Conservation (phyloP, 2,329 filamentous ascomycete genomes). For the Trichoderma sp. region DNA sequence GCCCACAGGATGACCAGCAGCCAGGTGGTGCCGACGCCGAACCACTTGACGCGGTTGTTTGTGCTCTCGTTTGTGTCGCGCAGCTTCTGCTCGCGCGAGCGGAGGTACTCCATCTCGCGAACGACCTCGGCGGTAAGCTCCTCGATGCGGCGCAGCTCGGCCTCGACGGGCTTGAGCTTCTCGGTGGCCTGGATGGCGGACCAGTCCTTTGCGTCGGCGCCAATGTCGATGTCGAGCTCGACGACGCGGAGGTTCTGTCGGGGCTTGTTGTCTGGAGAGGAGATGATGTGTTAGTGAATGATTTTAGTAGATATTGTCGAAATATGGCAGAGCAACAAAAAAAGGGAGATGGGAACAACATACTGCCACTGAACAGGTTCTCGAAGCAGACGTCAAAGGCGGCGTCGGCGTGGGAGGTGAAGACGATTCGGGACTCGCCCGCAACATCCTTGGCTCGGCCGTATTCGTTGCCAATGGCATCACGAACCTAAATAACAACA, state of each 20-base stretch:
- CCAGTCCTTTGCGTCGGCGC: conserved; percentile 98
- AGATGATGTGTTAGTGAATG: background rate
- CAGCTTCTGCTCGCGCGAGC: conserved; percentile 87
- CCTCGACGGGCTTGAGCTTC: conserved; percentile 97
- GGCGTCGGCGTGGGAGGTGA: conserved; percentile 88
- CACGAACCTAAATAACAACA: conserved; percentile 71
- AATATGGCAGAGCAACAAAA: background rate
- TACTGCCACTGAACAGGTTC: conserved; percentile 75
- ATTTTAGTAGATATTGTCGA: background rate
- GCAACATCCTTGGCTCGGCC: conserved; percentile 86
- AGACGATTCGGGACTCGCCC: conserved; percentile 90
- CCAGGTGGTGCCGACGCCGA: conserved; percentile 90
- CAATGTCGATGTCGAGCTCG: conserved; percentile 94
- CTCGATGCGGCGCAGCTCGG: conserved; percentile 88
- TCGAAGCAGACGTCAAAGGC: conserved; percentile 97
- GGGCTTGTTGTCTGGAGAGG: conserved; percentile 41
- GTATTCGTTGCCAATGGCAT: conserved; percentile 95
- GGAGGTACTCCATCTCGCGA: conserved; percentile 93
- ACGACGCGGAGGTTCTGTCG: conserved; percentile 67
- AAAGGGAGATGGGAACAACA: conserved; percentile 42
- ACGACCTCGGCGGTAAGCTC: conserved; percentile 90
- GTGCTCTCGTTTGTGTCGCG: conserved; percentile 99
- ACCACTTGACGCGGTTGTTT: conserved; percentile 98
- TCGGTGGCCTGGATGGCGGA: conserved; percentile 92
- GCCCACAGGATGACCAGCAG: conserved; percentile 86